phyloP scores from a whole-genome alignment of 78 protist species.

The slime mould (Dictyostelium discoideum) region DNA sequence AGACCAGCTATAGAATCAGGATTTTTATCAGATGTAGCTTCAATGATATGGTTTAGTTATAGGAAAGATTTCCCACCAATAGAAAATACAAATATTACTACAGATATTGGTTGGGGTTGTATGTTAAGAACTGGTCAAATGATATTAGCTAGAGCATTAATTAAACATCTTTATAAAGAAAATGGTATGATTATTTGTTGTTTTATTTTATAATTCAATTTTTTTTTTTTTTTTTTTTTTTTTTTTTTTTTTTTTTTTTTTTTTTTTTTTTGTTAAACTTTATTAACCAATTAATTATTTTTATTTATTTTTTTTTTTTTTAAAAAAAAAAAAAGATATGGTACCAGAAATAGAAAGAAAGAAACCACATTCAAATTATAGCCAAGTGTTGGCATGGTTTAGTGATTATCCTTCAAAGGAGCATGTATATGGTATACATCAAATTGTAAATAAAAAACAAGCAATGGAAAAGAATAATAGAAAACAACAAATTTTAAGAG shows the following conservation, averaged over 20 bases:
- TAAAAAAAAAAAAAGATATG: background rate
- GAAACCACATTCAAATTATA: constrained; percentile 33
- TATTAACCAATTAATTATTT: background rate
- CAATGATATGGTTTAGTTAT: constrained; percentile 81
- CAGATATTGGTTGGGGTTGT: constrained; percentile 87
- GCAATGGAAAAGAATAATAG: constrained; percentile 18
- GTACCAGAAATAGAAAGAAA: background rate
- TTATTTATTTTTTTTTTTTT: background rate
- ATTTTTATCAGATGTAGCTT: constrained; percentile 29
- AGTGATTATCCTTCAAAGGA: constrained; percentile 54
- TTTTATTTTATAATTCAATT: too few relatives aligned
- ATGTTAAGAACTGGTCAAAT: constrained; percentile 80
- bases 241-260: background rate
- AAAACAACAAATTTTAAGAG: background rate
- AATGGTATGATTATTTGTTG: background rate
- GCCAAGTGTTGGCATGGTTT: constrained; percentile 42
- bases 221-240: too few relatives aligned
- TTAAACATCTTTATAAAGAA: constrained; percentile 43
- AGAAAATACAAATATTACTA: constrained; percentile 47
- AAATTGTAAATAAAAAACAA: constrained; percentile 64
- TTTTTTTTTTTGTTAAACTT: background rate
- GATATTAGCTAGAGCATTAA: constrained; percentile 53
- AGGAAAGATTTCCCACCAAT: constrained; percentile 81
- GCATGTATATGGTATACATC: constrained; percentile 34
- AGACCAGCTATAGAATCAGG: background rate